Percentiles rank a stretch among this genome's conserved stretches.
Evolutionary conservation across 768 basidiomycete species (phyloP).

Genomic region (Lentinula edodes): DNA sequence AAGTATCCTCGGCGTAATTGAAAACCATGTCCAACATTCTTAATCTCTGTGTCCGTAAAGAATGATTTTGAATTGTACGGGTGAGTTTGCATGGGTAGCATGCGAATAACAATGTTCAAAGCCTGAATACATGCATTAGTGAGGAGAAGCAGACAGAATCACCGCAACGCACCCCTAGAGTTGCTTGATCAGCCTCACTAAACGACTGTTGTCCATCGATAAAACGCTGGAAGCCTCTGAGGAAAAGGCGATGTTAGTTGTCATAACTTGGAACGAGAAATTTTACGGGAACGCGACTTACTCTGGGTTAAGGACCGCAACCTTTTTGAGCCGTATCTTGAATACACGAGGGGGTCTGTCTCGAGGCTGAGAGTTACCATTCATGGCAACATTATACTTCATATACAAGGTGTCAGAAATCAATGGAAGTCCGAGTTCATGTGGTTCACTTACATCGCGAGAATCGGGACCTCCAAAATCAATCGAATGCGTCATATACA

Average conservation of each 20-base stretch:
- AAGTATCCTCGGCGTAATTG: constrained; percentile 78
- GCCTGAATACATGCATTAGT: constrained; percentile 35
- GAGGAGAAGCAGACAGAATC: background rate
- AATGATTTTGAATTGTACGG: constrained; percentile 75
- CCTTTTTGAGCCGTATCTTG: constrained; percentile 49
- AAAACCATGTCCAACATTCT: constrained; percentile 53
- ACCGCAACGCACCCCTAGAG: constrained; percentile 46
- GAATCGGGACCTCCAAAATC: constrained; percentile 25
- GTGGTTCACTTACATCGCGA: constrained; percentile 20
- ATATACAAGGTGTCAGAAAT: background rate
- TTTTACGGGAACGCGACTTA: constrained; percentile 7
- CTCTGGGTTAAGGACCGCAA: constrained; percentile 48
- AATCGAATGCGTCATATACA: constrained; percentile 44
- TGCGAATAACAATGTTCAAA: constrained; percentile 68
- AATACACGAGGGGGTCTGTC: constrained; percentile 42
- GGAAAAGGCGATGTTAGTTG: background rate
- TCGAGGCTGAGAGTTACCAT: constrained; percentile 28
- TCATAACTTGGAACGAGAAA: background rate
- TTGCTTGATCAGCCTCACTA: constrained; percentile 60
- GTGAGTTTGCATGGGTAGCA: constrained; percentile 62
- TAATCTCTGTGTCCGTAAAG: constrained; percentile 53
- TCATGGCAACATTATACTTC: constrained; percentile 27
- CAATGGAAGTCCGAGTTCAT: background rate
- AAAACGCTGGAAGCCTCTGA: constrained; percentile 52
- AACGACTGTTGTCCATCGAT: constrained; percentile 58